These are phyloP conservation scores for Bertia moriformis DNA, from an alignment of 2,329 filamentous ascomycete species.

Conservation along the genomic window DNA sequence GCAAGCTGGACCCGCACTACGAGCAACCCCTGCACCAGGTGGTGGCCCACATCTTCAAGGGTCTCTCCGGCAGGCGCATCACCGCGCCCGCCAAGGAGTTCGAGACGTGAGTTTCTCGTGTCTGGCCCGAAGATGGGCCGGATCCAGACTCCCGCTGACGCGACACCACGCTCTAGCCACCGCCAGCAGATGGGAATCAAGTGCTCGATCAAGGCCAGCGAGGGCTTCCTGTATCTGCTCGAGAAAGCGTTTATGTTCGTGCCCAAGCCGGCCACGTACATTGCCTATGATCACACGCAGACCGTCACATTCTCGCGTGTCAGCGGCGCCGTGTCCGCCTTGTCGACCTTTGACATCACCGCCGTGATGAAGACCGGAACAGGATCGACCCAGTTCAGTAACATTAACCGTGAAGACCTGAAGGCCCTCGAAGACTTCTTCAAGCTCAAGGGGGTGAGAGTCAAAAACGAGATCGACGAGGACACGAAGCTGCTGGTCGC, in stretches of 20 bases:
- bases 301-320: conserved; percentile 92
- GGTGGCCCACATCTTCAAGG: conserved; percentile 87
- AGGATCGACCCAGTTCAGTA: conserved; percentile 89
- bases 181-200: conserved; percentile 92
- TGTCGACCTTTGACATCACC: conserved; percentile 93
- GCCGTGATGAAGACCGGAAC: conserved; percentile 77
- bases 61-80: conserved; percentile 86
- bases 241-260: conserved; percentile 99
- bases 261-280: conserved; percentile 93
- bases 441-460: conserved; percentile 83
- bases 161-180: conserved; percentile 41
- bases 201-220: conserved; percentile 98
- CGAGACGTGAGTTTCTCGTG: conserved; percentile 39
- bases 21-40: conserved; percentile 88
- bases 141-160: too few relatives aligned
- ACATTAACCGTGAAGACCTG: conserved; percentile 97
- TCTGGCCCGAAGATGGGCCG: too few relatives aligned
- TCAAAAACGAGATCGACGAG: conserved; percentile 98
- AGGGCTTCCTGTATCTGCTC: conserved; percentile 89
- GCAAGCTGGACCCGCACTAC: conserved; percentile 76
- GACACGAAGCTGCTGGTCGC: conserved; percentile 76
- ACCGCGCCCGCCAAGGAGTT: conserved; percentile 91
- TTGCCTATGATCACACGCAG: conserved; percentile 83
- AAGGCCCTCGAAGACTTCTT: conserved; percentile 92
- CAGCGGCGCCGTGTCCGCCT: conserved; percentile 80